Conservation (phyloP, 371 early-diverging fungal species). For the Sanchytrium tribonematis region DNA sequence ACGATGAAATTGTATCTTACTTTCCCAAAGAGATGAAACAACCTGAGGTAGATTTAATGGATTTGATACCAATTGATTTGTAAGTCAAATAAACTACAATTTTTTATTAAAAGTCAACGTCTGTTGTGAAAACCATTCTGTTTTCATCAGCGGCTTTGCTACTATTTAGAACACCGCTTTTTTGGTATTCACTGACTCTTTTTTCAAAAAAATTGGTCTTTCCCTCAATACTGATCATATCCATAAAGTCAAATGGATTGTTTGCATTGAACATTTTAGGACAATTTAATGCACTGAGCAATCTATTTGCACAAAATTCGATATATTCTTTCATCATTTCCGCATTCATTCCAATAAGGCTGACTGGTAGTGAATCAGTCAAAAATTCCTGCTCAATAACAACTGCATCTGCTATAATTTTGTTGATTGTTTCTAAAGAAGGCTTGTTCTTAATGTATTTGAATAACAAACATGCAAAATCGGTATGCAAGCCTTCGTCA, state of each 20-base stretch:
- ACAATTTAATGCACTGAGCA: constrained; percentile 72
- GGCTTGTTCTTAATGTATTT: constrained; percentile 47
- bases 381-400: constrained; percentile 86
- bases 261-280: constrained; percentile 57
- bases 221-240: constrained; percentile 79
- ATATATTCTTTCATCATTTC: constrained; percentile 92
- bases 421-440: constrained; percentile 27
- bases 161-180: constrained; percentile 45
- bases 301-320: constrained; percentile 95
- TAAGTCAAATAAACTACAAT: neutral
- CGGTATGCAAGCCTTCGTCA: constrained; percentile 98
- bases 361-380: constrained; percentile 76
- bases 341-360: constrained; percentile 95
- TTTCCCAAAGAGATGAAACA: constrained; percentile 53
- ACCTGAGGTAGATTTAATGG: constrained; percentile 37
- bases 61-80: constrained; percentile 17
- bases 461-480: constrained; percentile 96
- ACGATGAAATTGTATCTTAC: constrained; percentile 33
- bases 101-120: neutral
- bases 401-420: constrained; percentile 69
- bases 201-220: constrained; percentile 99
- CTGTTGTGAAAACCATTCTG: neutral
- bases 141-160: constrained; percentile 1
- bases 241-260: constrained; percentile 99
- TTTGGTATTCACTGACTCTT: constrained; percentile 95